phyloP scores from a whole-genome alignment of 148 eudicot species.

The Rheum nobile region DNA sequence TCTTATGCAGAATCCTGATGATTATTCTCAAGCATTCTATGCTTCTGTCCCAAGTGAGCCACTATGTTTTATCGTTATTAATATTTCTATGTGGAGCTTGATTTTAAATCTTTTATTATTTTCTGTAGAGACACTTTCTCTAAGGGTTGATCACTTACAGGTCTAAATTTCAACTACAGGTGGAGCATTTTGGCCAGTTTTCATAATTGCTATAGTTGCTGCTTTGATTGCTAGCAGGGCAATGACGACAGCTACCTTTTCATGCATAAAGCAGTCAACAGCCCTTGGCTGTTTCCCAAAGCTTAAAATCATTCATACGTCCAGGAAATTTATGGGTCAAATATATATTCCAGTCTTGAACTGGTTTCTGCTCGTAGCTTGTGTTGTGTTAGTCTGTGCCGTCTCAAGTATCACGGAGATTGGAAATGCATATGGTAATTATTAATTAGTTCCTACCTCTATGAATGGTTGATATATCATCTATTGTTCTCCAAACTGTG shows the following conservation, averaged over 20 bases:
- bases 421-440: constrained; percentile 94
- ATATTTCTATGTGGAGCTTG: neutral
- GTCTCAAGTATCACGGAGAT: constrained; percentile 76
- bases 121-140: constrained; percentile 4
- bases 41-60: constrained; percentile 81
- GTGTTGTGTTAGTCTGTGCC: constrained; percentile 63
- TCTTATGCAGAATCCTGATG: constrained; percentile 68
- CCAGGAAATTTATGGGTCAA: constrained; percentile 96
- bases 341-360: constrained; percentile 94
- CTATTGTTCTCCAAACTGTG: neutral
- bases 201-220: constrained; percentile 81
- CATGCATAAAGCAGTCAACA: constrained; percentile 92
- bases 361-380: constrained; percentile 83
- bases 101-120: neutral
- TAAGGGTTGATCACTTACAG: constrained; percentile 6
- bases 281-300: constrained; percentile 97
- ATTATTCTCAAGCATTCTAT: constrained; percentile 67
- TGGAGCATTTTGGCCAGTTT: constrained; percentile 84
- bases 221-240: constrained; percentile 95
- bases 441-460: constrained; percentile 12
- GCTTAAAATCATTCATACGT: constrained; percentile 90
- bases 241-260: constrained; percentile 97
- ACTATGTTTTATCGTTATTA: constrained; percentile 1
- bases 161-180: constrained; percentile 36
- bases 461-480: neutral